Percentiles rank a stretch among this genome's conserved stretches.
These are phyloP conservation scores for Sclerotiophoma versabilis DNA, from an alignment of 2,329 filamentous ascomycete genomes.

Conservation along the genomic window DNA sequence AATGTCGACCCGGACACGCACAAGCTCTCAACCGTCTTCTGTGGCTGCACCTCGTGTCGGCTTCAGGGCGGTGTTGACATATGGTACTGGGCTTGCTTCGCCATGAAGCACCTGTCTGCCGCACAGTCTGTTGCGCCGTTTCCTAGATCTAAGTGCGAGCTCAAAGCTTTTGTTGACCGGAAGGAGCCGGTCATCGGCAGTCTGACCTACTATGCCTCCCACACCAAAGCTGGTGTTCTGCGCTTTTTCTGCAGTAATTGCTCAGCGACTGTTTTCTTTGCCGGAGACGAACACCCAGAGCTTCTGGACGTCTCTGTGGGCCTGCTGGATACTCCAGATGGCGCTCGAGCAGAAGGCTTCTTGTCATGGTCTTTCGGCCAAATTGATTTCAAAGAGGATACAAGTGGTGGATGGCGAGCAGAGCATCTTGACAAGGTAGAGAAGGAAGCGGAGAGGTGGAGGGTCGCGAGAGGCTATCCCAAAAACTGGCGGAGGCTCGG, in stretches of 20 bases:
- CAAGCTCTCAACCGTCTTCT: conserved; percentile 52
- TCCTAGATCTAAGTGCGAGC: conserved; percentile 37
- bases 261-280: conserved; percentile 58
- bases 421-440: conserved; percentile 40
- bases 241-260: conserved; percentile 60
- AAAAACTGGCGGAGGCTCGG: conserved; percentile 42
- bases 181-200: conserved; percentile 54
- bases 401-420: conserved; percentile 53
- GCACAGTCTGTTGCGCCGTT: conserved; percentile 27
- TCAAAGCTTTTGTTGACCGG: conserved; percentile 47
- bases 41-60: conserved; percentile 59
- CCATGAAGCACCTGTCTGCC: conserved; percentile 52
- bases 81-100: conserved; percentile 55
- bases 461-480: conserved; percentile 41
- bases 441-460: conserved; percentile 49
- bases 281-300: conserved; percentile 47
- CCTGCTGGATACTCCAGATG: conserved; percentile 53
- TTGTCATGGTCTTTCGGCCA: conserved; percentile 53
- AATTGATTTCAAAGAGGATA: conserved; percentile 39
- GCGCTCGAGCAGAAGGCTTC: conserved; percentile 56
- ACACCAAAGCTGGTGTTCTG: conserved; percentile 49
- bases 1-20: conserved; percentile 55
- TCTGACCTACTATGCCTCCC: conserved; percentile 54
- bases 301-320: conserved; percentile 57
- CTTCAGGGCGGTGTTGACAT: conserved; percentile 54